Evolutionary conservation across 2,329 filamentous ascomycete species (phyloP).

Genomic region (Phialophora tarda): DNA sequence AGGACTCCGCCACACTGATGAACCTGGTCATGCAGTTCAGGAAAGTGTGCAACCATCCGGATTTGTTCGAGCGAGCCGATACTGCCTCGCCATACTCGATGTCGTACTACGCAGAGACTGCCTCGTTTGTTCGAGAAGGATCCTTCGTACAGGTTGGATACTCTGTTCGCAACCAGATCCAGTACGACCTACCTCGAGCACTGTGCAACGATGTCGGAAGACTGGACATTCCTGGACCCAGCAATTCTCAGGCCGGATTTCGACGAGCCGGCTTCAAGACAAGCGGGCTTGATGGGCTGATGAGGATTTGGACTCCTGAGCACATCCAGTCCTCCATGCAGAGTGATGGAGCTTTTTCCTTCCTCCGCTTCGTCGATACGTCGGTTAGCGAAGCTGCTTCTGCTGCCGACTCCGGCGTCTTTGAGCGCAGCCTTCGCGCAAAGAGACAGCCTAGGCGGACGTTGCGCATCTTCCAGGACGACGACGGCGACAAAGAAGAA

Average conservation of each 20-base stretch:
- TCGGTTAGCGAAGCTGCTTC: slow-evolving; percentile 75
- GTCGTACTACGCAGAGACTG: slow-evolving; percentile 90
- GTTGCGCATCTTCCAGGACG: slow-evolving; percentile 66
- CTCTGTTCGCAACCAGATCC: slow-evolving; percentile 83
- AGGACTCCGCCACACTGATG: slow-evolving; percentile 95
- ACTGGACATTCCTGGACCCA: slow-evolving; percentile 72
- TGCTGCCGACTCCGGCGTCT: slow-evolving; percentile 71
- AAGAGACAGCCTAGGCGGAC: slow-evolving; percentile 67
- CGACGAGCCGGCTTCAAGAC: slow-evolving; percentile 70
- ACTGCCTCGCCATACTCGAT: slow-evolving; percentile 84
- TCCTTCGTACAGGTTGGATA: slow-evolving; percentile 79
- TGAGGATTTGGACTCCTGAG: slow-evolving; percentile 89
- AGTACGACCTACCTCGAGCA: slow-evolving; percentile 80
- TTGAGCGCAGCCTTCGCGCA: slow-evolving; percentile 73
- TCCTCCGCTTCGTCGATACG: slow-evolving; percentile 82
- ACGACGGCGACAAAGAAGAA: slow-evolving; percentile 47
- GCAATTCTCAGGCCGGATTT: slow-evolving; percentile 67
- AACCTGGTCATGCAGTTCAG: slow-evolving; percentile 99
- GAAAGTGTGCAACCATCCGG: slow-evolving; percentile 98
- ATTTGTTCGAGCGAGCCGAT: slow-evolving; percentile 93
- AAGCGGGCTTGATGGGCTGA: slow-evolving; percentile 76
- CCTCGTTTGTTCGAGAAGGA: slow-evolving; percentile 91
- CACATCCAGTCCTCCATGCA: slow-evolving; percentile 72
- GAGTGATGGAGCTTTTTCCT: slow-evolving; percentile 71
- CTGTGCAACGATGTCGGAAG: slow-evolving; percentile 83